Percentiles rank a stretch among this genome's conserved stretches.
Evolutionary conservation across 306 rosid species (phyloP).

Genomic region (Lupinus albus): DNA sequence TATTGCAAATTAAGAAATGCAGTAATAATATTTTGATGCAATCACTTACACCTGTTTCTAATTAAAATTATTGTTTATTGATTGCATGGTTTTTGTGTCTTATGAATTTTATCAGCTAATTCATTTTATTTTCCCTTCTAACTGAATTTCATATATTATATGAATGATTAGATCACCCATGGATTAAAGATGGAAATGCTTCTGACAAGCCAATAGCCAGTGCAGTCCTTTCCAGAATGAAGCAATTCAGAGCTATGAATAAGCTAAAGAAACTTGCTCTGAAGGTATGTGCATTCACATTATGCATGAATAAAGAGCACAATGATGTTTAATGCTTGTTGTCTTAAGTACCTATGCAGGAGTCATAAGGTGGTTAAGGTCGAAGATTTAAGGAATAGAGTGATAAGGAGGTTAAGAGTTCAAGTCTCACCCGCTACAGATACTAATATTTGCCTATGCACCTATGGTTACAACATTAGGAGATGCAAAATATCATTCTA

Average conservation of each 20-base stretch:
- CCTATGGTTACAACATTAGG: background rate
- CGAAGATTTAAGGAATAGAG: too few species aligned
- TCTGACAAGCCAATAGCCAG: constrained; percentile 89
- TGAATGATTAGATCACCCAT: constrained; percentile 75
- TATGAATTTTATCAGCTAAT: background rate
- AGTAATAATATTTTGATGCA: background rate
- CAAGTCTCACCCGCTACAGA: too few species aligned
- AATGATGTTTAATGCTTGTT: constrained; percentile 2
- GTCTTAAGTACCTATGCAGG: background rate
- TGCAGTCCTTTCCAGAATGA: constrained; percentile 93
- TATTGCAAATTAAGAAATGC: constrained; percentile 6
- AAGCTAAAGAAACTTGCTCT: constrained; percentile 89
- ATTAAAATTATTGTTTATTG: background rate
- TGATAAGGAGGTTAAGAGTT: too few species aligned
- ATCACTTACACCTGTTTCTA: background rate
- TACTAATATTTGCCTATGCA: too few species aligned
- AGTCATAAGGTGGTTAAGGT: too few species aligned
- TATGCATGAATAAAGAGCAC: constrained; percentile 18
- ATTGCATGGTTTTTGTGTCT: background rate
- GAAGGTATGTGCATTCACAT: constrained; percentile 52
- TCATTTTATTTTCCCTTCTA: constrained; percentile 26
- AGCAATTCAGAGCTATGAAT: constrained; percentile 96
- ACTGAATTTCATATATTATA: constrained; percentile 38
- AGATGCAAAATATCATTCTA: background rate
- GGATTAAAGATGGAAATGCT: constrained; percentile 86